These are phyloP conservation scores for Corinectria fuckeliana DNA, from an alignment of 2,329 filamentous ascomycete genomes.

Conservation along the genomic window DNA sequence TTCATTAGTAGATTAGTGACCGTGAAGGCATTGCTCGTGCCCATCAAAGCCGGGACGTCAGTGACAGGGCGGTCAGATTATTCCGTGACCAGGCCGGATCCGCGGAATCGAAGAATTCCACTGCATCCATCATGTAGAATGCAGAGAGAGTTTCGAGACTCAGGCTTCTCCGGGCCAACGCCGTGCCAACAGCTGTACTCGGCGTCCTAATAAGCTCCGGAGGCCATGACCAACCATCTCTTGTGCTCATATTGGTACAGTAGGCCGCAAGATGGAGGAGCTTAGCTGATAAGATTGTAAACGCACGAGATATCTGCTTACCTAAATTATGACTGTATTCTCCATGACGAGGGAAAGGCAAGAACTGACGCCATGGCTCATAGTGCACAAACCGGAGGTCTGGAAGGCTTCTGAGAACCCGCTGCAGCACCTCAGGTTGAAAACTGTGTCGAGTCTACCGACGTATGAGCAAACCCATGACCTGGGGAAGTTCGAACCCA, in stretches of 20 bases:
- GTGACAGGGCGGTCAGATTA: not conserved
- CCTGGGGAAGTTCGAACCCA: not conserved
- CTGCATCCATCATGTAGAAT: not conserved
- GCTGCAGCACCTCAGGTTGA: not conserved
- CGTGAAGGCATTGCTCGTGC: not conserved
- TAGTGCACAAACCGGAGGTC: not conserved
- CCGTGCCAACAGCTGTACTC: not conserved
- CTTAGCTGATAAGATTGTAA: not conserved
- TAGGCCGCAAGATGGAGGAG: not conserved
- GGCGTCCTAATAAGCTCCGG: not conserved
- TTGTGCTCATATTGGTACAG: not conserved
- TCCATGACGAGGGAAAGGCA: not conserved
- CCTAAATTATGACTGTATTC: not conserved
- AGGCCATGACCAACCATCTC: not conserved
- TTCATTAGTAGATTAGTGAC: not conserved
- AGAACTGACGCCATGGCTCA: not conserved
- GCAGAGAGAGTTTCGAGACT: not conserved
- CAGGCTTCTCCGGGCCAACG: not conserved
- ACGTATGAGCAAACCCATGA: constrained; percentile 2
- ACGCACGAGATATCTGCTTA: not conserved
- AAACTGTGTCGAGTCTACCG: not conserved
- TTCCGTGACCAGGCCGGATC: not conserved
- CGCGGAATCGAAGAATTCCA: not conserved
- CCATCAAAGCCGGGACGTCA: not conserved
- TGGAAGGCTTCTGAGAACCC: not conserved